Conservation (phyloP, 2,329 filamentous ascomycete genomes). For the Microcera coccophila region DNA sequence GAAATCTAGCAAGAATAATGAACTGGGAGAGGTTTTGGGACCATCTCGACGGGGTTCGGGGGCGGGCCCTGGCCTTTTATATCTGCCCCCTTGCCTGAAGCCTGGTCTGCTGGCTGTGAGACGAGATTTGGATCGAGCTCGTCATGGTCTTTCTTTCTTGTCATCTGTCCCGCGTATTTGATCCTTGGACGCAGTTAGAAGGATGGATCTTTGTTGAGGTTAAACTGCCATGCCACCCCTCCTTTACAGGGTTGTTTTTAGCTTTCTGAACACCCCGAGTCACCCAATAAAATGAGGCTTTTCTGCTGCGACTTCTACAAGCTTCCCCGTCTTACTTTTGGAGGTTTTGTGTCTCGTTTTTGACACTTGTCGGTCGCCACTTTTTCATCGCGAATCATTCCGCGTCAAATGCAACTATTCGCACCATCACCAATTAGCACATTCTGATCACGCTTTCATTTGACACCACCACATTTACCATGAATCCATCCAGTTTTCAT, state of each 20-base stretch:
- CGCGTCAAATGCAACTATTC: slow-evolving; percentile 2
- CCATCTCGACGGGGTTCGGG: slow-evolving; percentile 3
- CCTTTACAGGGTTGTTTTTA: slow-evolving; percentile 12
- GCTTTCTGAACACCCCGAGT: slow-evolving; percentile 6
- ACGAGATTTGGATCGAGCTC: background rate
- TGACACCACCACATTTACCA: slow-evolving; percentile 8
- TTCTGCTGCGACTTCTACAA: slow-evolving; percentile 11
- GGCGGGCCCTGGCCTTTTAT: slow-evolving; percentile 27
- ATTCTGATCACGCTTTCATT: background rate
- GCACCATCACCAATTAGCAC: slow-evolving; percentile 2
- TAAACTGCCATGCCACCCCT: slow-evolving; percentile 11
- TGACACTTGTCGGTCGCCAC: slow-evolving; percentile 16
- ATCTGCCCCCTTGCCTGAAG: slow-evolving; percentile 4
- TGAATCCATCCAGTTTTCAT: slow-evolving; percentile 17
- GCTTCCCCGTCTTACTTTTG: slow-evolving; percentile 13
- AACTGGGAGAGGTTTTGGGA: slow-evolving; percentile 12
- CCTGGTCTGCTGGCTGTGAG: background rate
- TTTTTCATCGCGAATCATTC: slow-evolving; percentile 5
- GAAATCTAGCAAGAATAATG: background rate
- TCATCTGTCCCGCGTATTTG: background rate
- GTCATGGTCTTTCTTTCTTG: background rate
- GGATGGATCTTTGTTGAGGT: background rate
- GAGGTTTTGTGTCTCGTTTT: slow-evolving; percentile 14
- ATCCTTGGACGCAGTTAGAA: no score
- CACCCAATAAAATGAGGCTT: slow-evolving; percentile 20